phyloP scores from a whole-genome alignment of 140 eudicot genomes.

The Bidens hawaiensis region DNA sequence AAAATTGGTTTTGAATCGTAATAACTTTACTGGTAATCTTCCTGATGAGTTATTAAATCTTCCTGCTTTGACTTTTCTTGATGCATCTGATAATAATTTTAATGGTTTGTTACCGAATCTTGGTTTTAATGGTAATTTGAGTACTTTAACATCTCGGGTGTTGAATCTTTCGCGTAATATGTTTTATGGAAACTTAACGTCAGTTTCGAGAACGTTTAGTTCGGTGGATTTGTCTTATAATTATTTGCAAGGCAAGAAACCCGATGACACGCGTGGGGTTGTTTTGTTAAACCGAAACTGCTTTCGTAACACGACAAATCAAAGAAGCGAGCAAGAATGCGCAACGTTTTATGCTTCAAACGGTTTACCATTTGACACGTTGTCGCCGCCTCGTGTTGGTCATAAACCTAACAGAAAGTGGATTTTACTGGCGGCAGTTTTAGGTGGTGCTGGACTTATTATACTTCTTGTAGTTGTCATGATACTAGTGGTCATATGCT shows the following conservation, averaged over 20 bases:
- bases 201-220: slow-evolving; percentile 46
- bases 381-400: slow-evolving; percentile 34
- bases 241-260: slow-evolving; percentile 77
- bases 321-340: slow-evolving; percentile 46
- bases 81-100: slow-evolving; percentile 64
- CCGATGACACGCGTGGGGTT: slow-evolving; percentile 30
- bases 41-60: slow-evolving; percentile 66
- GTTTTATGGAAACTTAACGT: slow-evolving; percentile 57
- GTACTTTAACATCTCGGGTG: slow-evolving; percentile 34
- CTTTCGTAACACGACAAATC: slow-evolving; percentile 44
- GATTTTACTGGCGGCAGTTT: slow-evolving; percentile 67
- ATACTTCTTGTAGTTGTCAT: slow-evolving; percentile 31
- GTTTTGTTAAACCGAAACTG: slow-evolving; percentile 48
- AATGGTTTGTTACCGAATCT: slow-evolving; percentile 59
- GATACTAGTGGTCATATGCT: slow-evolving; percentile 44
- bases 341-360: slow-evolving; percentile 51
- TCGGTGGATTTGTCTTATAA: slow-evolving; percentile 61
- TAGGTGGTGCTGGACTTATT: slow-evolving; percentile 58
- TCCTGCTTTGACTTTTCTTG: slow-evolving; percentile 50
- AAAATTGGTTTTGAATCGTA: slow-evolving; percentile 41
- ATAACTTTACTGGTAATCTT: slow-evolving; percentile 46
- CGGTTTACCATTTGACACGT: slow-evolving; percentile 50
- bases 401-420: slow-evolving; percentile 38
- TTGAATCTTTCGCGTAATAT: slow-evolving; percentile 63
- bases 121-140: slow-evolving; percentile 36